Conservation (phyloP, 2,329 filamentous ascomycete species). For the Alternaria tenuissima region DNA sequence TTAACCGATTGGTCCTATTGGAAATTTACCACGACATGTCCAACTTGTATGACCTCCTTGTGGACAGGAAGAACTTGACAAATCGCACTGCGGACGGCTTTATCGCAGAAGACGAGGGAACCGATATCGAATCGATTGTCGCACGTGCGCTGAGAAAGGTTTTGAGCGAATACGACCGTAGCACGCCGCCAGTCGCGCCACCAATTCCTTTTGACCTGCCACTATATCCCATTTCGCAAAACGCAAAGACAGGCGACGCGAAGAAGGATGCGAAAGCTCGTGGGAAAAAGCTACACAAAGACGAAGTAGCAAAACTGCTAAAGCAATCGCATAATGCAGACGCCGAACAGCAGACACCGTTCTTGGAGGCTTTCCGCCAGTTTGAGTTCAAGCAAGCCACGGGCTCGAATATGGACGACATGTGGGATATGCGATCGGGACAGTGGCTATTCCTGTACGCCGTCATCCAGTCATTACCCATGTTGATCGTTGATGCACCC, state of each 20-base stretch:
- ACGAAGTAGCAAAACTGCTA: constrained; percentile 80
- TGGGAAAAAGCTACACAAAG: constrained; percentile 75
- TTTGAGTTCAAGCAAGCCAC: constrained; percentile 75
- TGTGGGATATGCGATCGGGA: constrained; percentile 75
- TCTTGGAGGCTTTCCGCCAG: constrained; percentile 73
- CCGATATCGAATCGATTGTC: constrained; percentile 65
- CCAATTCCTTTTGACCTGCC: constrained; percentile 92
- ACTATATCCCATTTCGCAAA: constrained; percentile 73
- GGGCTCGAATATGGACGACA: constrained; percentile 70
- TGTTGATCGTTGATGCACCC: constrained; percentile 79
- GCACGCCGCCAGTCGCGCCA: constrained; percentile 86
- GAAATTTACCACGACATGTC: constrained; percentile 87
- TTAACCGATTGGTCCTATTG: constrained; percentile 83
- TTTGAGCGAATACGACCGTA: constrained; percentile 87
- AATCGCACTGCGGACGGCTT: constrained; percentile 78
- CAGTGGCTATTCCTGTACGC: constrained; percentile 85
- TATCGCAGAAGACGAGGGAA: constrained; percentile 62
- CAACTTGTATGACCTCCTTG: constrained; percentile 85
- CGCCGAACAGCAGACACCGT: constrained; percentile 66
- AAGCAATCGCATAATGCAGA: constrained; percentile 83
- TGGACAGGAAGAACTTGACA: constrained; percentile 80
- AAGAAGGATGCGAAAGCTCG: constrained; percentile 80
- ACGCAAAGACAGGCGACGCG: constrained; percentile 69
- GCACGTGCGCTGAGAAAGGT: constrained; percentile 76
- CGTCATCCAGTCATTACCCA: constrained; percentile 77